Conservation (phyloP, 306 rosid species). For the Erythrophleum fordii region DNA sequence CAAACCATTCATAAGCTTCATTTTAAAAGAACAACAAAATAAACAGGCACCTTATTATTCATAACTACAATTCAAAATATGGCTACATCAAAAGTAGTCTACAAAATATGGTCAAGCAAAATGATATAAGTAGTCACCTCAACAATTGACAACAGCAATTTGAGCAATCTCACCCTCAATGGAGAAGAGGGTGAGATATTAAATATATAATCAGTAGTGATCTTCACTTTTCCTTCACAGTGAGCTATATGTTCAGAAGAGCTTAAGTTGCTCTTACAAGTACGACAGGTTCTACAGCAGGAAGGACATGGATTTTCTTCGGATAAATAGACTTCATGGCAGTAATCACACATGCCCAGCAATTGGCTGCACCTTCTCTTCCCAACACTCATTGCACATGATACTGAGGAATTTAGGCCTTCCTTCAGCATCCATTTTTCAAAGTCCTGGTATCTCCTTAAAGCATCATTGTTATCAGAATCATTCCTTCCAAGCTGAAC, state of each 20-base stretch:
- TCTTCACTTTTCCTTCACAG: conserved; percentile 46
- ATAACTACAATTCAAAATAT: neutral
- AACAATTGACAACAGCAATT: conserved; percentile 59
- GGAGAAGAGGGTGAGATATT: conserved; percentile 52
- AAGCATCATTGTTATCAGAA: conserved; percentile 53
- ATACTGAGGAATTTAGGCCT: conserved; percentile 53
- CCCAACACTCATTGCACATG: conserved; percentile 58
- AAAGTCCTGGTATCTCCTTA: conserved; percentile 69
- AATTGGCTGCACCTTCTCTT: conserved; percentile 55
- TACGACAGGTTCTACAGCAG: conserved; percentile 49
- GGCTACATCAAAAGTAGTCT: conserved; percentile 8
- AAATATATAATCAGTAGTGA: conserved; percentile 6
- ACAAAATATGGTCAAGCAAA: conserved; percentile 36
- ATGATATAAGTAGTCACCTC: conserved; percentile 57
- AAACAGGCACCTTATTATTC: conserved; percentile 16
- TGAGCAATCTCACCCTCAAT: conserved; percentile 63
- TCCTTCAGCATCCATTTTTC: conserved; percentile 78
- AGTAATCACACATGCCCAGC: conserved; percentile 56
- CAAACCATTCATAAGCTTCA: conserved; percentile 34
- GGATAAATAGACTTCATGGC: conserved; percentile 49
- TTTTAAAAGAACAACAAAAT: conserved; percentile 8
- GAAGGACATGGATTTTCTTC: conserved; percentile 52
- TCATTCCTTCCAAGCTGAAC: conserved; percentile 65
- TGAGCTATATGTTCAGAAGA: conserved; percentile 49
- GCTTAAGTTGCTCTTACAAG: conserved; percentile 40